Evolutionary conservation across 2,329 filamentous ascomycete genomes (phyloP).

Genomic region (Stachybotrys elegans): DNA sequence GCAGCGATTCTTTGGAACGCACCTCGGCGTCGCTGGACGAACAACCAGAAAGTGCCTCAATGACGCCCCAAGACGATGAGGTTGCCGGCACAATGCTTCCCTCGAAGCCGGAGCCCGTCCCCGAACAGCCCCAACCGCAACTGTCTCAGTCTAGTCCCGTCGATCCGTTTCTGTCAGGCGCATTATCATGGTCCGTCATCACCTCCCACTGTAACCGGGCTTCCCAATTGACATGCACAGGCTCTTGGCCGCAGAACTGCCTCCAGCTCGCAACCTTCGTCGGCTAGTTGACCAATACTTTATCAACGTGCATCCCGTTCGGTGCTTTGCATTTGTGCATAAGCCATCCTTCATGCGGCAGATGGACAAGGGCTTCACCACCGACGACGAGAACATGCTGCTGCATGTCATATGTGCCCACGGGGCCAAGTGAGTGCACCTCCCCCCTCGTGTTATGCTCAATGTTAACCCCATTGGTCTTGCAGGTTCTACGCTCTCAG

Average conservation of each 20-base stretch:
- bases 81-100: background rate
- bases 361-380: constrained; percentile 29
- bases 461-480: background rate
- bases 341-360: constrained; percentile 33
- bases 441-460: background rate
- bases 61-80: background rate
- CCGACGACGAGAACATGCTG: constrained; percentile 30
- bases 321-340: constrained; percentile 35
- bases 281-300: constrained; percentile 32
- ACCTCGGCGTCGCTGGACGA: no score
- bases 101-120: background rate
- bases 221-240: no score
- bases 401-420: constrained; percentile 32
- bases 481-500: constrained; percentile 28
- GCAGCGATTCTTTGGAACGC: constrained; percentile 4
- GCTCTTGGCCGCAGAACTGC: constrained; percentile 27
- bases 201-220: no score
- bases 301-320: constrained; percentile 33
- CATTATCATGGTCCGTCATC: background rate
- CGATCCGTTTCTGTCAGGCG: background rate
- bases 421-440: constrained; percentile 27
- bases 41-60: no score
- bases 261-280: constrained; percentile 27
- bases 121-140: background rate
- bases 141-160: background rate